Base-by-base conservation (phyloP, 345 rosid genomes). In the Dimocarpus longan region DNA sequence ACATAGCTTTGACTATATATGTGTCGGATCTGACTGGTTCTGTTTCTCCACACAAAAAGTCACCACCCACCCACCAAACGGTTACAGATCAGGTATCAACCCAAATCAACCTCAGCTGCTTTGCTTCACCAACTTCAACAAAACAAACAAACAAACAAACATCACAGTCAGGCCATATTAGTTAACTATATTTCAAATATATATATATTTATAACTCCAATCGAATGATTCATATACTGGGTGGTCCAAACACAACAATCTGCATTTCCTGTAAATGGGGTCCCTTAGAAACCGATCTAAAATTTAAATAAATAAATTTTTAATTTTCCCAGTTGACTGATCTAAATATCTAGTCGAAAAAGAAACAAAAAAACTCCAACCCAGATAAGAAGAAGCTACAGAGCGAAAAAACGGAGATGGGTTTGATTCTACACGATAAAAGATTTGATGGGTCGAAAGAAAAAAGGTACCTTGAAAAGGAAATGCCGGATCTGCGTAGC, bases 1-100 rank as follows among this genome's bases (percentile, higher is more conserved):
- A 92, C 98, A 96, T 96, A 65, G 87, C 81, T 78, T 28, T 37
- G 52, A 8, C 6, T 39, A 26, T 70, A 37, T 48, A 57, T 32
- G 75, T 54, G 68, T 80, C 71, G 67, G 82, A 77, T 78, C 81
- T 81, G 73, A 8, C 66, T 67, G 54, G 28, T 54, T 78, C 76
- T 79, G 66, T 73, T 32, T 32, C 37, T 32, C 37, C 37, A 3
- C 37, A 32, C 37, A 32, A 32, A 32, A 32, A 32, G 76, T 78
- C 79, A 21, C 79, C 24, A 66, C 79, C 66, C 40, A 71, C 56
- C 56, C 59, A 54, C 59, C 16, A 71, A 66, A 68, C 26, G 37
- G 10, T 11, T 48, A 66, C 73, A 52, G 56, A 42, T 10, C 62
- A 54, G 46, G 28, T 48, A 71, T 71, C 65, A 32, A 44, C 67